Evolutionary conservation across 1,284 basidiomycete species (phyloP), one percentile per base, ranked within the genome.

Genomic region (Puccinia polysora): DNA sequence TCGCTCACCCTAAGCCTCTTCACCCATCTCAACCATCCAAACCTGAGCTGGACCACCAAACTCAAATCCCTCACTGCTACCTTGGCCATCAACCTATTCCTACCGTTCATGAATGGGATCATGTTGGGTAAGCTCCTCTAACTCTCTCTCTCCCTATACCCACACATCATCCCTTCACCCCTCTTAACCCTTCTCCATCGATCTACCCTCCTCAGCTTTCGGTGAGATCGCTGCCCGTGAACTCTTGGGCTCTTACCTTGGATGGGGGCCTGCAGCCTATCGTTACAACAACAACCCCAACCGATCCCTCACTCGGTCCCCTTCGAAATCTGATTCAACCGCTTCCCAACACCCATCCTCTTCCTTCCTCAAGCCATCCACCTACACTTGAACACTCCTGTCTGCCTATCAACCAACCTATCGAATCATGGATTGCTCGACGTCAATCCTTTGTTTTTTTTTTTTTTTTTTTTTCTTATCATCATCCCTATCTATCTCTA

Each of bases 141-240:
- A 8, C 18, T 43, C 34, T 20, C 18, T 32, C 36, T 20, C 36
- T 34, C 2, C 36, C n/a, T 40, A 32, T 23, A 1, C 36, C 14
- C 56, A 14, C 30, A 2, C 6, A 6, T 1, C 18, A 23, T 32
- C 3, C 7, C 6, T 4, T 32, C 53, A 49, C 4, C 52, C 30
- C 20, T 32, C 20, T 38, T 12, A 30, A 45, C 32, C 2, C 20
- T 23, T 25, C 15, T 23, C 18, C 3, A 49, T 49, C n/a, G 20
- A 14, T 36, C 43, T 23, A 0, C n/a, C 2, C 25, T 12, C 18
- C 60, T 25, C 36, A 36, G 55, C 95, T 10, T 94, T 97, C 78
- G 95, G 95, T 28, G 95, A 98, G 81, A 92, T 98, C 73, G 94
- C 97, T 78, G 95, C 94, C 20, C 87, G 92, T 80, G 88, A 92